A percentile compares a stretch with the other conserved stretches of the same genome.
phyloP scores from a whole-genome alignment of 441 rosid species.

The Dalechampia spathulata region DNA sequence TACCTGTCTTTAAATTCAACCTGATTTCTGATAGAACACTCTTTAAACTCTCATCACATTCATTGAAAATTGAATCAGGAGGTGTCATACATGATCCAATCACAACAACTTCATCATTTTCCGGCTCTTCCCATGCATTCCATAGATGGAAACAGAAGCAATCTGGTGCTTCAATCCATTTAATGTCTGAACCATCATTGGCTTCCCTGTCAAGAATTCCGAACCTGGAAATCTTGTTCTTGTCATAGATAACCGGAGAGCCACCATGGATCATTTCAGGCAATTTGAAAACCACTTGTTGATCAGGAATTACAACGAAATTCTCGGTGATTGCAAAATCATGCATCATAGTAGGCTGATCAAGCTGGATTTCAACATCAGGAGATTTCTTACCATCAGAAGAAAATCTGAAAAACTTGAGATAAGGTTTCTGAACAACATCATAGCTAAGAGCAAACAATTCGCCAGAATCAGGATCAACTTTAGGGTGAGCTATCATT shows the following conservation, averaged over 20 bases:
- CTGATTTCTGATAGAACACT: conserved; percentile 75
- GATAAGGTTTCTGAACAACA: conserved; percentile 54
- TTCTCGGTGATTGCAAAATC: conserved; percentile 79
- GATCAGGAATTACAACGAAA: conserved; percentile 63
- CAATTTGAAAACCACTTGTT: too few species aligned
- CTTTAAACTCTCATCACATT: conserved; percentile 55
- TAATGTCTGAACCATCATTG: conserved; percentile 27
- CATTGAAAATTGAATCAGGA: conserved; percentile 78
- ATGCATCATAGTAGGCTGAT: conserved; percentile 73
- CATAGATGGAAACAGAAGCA: conserved; percentile 80
- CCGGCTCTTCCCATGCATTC: conserved; percentile 93
- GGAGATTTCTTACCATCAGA: conserved; percentile 45
- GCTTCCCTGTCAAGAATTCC: conserved; percentile 57
- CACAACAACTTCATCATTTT: conserved; percentile 61
- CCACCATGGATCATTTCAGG: conserved; percentile 76
- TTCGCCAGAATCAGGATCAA: conserved; percentile 58
- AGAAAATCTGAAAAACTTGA: conserved; percentile 54
- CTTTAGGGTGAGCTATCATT: conserved; percentile 88
- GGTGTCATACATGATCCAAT: conserved; percentile 93
- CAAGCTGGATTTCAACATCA: conserved; percentile 57
- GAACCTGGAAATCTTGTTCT: conserved; percentile 52
- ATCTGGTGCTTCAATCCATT: conserved; percentile 57
- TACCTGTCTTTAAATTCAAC: conserved; percentile 55
- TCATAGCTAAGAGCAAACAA: conserved; percentile 65
- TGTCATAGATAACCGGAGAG: conserved; percentile 73